Base-by-base conservation (phyloP, 2,329 filamentous ascomycete genomes). In the Domatiomyces catenatus region DNA sequence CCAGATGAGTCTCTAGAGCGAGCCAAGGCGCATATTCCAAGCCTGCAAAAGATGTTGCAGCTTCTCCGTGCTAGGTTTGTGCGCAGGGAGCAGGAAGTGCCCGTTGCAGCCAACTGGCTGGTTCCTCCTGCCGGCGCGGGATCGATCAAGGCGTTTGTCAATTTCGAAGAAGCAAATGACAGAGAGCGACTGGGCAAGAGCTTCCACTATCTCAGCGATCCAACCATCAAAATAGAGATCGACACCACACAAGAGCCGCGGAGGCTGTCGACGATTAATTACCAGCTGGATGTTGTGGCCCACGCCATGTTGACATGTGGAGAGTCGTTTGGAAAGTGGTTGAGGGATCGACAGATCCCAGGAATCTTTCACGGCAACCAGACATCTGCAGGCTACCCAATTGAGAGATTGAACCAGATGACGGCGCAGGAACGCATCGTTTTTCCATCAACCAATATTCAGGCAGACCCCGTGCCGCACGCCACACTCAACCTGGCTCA, bases 271-370 rank as follows among this genome's bases (percentile, higher is more conserved):
- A 45, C 43, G 22, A 26, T 45, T 10, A 32, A 32, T 32, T 18
- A 26, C 20, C 28, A 26, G 20, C 4, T 18, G 48, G 44, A 42
- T 58, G 44, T 54, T 59, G 45, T 47, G 17, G 6, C 65, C 2
- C 68, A 75, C 47, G 57, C 69, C 36, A 83, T 82, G 79, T 63
- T 79, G 52, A 61, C 81, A 19, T 77, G 74, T 15, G 69, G 71
- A 50, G 68, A 73, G 47, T 63, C 72, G n/a, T 71, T 69, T 6
- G 75, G 68, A 12, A 57, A 62, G 10, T 79, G 74, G 74, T 75
- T 72, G 56, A 61, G 63, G n/a, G 69, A 74, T 43, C 67, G 75
- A 17, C 62, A 67, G 6, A 71, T 79, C 24, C 75, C 76, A 0
- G 66, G 69, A 45, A 67, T 75, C 47, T 77, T 70, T 57, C 63